phyloP scores from a whole-genome alignment of 192 early-diverging fungal species.

The Diversispora eburnea region DNA sequence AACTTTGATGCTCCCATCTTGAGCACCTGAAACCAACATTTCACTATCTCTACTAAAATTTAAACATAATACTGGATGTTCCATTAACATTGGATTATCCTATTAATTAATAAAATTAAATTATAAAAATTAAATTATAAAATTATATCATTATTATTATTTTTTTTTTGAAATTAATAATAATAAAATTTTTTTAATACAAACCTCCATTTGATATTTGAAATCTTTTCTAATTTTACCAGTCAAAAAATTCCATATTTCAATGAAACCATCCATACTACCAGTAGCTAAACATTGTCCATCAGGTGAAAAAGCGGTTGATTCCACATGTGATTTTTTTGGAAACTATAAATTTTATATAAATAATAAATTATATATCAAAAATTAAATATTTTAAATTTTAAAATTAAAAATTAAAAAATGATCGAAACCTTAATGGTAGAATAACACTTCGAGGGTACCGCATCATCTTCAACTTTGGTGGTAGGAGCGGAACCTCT shows the following conservation, averaged over 20 bases:
- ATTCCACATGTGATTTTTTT: slow-evolving; percentile 78
- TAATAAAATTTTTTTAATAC: slow-evolving; percentile 1
- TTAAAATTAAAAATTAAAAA: not conserved
- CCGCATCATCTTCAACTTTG: slow-evolving; percentile 68
- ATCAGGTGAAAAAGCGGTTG: slow-evolving; percentile 75
- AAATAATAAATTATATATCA: not conserved
- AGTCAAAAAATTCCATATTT: slow-evolving; percentile 91
- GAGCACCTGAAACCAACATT: slow-evolving; percentile 76
- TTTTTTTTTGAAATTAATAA: not conserved
- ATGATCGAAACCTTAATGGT: slow-evolving; percentile 69
- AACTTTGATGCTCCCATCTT: slow-evolving; percentile 80
- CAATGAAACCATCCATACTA: slow-evolving; percentile 91
- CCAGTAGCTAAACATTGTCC: slow-evolving; percentile 85
- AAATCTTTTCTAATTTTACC: slow-evolving; percentile 87
- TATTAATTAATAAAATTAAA: slow-evolving; percentile 33
- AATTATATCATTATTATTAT: not conserved
- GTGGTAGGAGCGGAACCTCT: slow-evolving; percentile 60
- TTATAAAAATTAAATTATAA: not conserved
- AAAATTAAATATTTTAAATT: not conserved
- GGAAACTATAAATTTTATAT: slow-evolving; percentile 61
- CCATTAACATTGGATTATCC: slow-evolving; percentile 92
- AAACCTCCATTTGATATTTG: slow-evolving; percentile 84
- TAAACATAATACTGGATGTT: slow-evolving; percentile 73
- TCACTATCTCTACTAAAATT: slow-evolving; percentile 77
- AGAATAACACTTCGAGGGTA: slow-evolving; percentile 65